These are phyloP conservation scores for Magnolia changhungtana DNA, from an alignment of 164 flowering plant genomes.

Conservation along the genomic window DNA sequence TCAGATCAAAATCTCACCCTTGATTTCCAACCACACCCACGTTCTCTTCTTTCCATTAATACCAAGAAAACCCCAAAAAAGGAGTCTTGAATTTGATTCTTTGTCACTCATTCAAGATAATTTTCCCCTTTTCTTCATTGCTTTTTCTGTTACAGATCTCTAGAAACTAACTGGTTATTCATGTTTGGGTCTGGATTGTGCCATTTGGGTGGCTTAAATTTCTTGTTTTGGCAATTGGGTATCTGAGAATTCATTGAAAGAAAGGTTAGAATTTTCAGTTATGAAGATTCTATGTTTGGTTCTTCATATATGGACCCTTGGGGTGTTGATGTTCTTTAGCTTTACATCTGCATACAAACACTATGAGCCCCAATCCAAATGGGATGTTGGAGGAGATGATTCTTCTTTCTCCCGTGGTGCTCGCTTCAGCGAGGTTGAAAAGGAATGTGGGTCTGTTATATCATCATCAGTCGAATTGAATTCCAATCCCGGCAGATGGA, in stretches of 20 bases:
- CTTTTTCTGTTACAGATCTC: neutral
- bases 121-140: too few relatives aligned
- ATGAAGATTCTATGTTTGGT: constrained; percentile 20
- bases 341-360: constrained; percentile 18
- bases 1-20: neutral
- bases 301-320: constrained; percentile 21
- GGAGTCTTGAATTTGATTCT: neutral
- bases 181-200: neutral
- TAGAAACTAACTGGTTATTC: constrained; percentile 1
- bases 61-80: neutral
- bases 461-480: constrained; percentile 47
- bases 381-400: constrained; percentile 12
- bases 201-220: constrained; percentile 10
- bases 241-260: neutral
- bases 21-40: neutral
- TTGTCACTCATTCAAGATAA: neutral
- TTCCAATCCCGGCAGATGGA: constrained; percentile 25
- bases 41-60: neutral
- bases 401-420: constrained; percentile 29
- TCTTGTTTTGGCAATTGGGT: constrained; percentile 10
- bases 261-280: constrained; percentile 6
- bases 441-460: constrained; percentile 44
- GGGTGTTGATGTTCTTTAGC: constrained; percentile 26
- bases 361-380: neutral
- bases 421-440: constrained; percentile 53